Evolutionary conservation across 768 basidiomycete genomes (phyloP).

Genomic region (Rhodotorula paludigena): DNA sequence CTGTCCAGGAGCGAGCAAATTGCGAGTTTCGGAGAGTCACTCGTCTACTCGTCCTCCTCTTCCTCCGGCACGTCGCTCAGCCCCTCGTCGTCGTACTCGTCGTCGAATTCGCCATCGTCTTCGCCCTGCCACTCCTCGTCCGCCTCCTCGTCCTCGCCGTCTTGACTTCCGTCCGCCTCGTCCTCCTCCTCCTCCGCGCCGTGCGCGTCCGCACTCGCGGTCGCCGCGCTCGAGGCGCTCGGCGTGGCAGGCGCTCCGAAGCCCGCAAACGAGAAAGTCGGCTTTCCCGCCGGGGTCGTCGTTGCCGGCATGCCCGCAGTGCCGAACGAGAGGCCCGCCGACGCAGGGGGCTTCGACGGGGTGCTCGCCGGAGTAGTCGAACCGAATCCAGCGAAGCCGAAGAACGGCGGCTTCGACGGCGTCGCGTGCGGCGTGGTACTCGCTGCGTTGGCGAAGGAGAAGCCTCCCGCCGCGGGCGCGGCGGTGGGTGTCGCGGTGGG

Average conservation of each 20-base stretch:
- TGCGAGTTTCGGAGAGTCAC: too few species aligned
- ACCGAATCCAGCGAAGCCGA: neutral
- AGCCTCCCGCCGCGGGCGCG: neutral
- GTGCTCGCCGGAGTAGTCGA: neutral
- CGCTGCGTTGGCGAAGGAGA: neutral
- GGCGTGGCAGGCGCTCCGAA: neutral
- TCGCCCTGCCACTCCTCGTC: neutral
- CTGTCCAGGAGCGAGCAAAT: too few species aligned
- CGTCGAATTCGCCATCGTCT: neutral
- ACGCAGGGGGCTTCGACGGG: neutral
- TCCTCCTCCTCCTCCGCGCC: neutral
- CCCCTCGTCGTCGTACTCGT: constrained; percentile 9
- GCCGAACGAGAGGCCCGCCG: too few species aligned
- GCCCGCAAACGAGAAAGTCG: neutral
- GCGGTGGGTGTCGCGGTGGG: neutral
- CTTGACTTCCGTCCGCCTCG: neutral
- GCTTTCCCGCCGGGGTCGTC: neutral
- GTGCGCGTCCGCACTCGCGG: neutral
- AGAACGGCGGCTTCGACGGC: neutral
- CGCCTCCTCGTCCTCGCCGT: neutral
- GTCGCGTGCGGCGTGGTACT: neutral
- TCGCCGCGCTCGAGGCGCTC: neutral
- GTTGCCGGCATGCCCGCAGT: neutral
- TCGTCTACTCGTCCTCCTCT: neutral
- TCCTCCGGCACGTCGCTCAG: neutral